Percentiles rank a stretch among this genome's conserved stretches.
Conservation (phyloP, 2,329 filamentous ascomycete genomes). For the Botrytis pseudocinerea region DNA sequence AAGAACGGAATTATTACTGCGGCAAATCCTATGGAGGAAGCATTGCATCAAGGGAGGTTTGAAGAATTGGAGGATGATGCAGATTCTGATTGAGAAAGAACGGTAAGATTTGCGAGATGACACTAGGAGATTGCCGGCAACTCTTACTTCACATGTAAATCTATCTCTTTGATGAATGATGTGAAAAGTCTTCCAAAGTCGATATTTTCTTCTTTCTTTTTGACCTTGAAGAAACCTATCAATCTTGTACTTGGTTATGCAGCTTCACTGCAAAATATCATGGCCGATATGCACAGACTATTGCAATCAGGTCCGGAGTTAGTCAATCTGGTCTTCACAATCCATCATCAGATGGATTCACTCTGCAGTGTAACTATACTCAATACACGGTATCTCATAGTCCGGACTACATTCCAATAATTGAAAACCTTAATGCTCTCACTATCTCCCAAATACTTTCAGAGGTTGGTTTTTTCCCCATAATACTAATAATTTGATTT, state of each 20-base stretch:
- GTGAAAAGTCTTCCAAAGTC: not conserved
- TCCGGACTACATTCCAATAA: not conserved
- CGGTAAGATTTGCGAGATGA: not conserved
- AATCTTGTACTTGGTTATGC: not conserved
- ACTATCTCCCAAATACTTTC: not conserved
- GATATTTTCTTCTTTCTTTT: not conserved
- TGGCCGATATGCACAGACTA: not conserved
- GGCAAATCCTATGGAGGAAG: slow-evolving; percentile 37
- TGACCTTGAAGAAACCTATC: not conserved
- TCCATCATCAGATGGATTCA: not conserved
- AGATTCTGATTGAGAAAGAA: slow-evolving; percentile 32
- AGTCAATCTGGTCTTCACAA: not conserved
- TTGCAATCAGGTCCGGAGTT: not conserved
- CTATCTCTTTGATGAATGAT: not conserved
- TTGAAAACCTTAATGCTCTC: not conserved
- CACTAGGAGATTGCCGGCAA: not conserved
- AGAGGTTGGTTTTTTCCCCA: not conserved
- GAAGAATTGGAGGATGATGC: slow-evolving; percentile 39
- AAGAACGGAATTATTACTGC: slow-evolving; percentile 39
- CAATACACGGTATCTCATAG: not conserved
- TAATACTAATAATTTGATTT: not conserved
- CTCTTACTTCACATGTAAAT: not conserved
- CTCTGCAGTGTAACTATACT: slow-evolving; percentile 21
- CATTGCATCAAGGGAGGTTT: slow-evolving; percentile 37
- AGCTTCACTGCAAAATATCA: not conserved